Conservation (phyloP, 78 protist species). For the Guillardia theta region DNA sequence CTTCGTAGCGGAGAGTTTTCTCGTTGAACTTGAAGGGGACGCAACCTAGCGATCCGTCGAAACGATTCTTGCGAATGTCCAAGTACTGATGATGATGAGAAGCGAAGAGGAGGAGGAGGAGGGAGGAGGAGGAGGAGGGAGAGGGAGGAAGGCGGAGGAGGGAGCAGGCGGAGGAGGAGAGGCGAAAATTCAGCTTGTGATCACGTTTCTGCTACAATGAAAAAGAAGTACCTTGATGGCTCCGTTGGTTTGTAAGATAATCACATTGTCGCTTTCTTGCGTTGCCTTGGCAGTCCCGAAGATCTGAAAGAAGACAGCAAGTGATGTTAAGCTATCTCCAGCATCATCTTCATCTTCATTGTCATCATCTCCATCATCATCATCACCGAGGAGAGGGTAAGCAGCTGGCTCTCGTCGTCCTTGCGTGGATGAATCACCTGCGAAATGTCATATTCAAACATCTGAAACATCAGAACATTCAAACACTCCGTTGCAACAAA, state of each 20-base stretch:
- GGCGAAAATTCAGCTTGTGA: not conserved
- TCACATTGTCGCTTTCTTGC: constrained; percentile 87
- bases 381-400: too few species aligned
- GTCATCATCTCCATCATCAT: too few species aligned
- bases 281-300: constrained; percentile 88
- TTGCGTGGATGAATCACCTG: constrained; percentile 83
- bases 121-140: not conserved
- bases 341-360: too few species aligned
- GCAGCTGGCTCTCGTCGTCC: constrained; percentile 52
- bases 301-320: not conserved
- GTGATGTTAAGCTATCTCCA: not conserved
- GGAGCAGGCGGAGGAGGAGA: not conserved
- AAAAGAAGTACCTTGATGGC: not conserved
- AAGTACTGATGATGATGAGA: constrained; percentile 21
- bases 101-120: not conserved
- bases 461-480: too few species aligned
- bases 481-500: too few species aligned
- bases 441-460: constrained; percentile 77
- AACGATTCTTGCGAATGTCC: constrained; percentile 78
- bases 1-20: constrained; percentile 43
- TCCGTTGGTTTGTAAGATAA: constrained; percentile 64
- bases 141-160: not conserved
- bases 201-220: not conserved
- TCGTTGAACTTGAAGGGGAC: constrained; percentile 69
- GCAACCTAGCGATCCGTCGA: constrained; percentile 70